phyloP scores from a whole-genome alignment of 2,329 filamentous ascomycete genomes.

The Xylariaceae sp. region DNA sequence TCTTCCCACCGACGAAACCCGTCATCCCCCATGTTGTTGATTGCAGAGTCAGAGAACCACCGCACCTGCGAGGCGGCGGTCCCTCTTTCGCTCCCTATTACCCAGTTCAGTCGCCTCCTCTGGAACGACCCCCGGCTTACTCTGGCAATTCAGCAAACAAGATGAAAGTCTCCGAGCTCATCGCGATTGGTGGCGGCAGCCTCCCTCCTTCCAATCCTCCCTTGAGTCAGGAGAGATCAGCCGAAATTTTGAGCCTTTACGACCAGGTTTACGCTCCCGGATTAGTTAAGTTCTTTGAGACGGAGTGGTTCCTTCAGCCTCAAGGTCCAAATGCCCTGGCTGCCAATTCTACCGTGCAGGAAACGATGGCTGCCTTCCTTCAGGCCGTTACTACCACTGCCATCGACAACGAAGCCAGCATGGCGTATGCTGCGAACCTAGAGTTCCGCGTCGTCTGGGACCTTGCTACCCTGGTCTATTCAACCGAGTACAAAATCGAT shows the following conservation, averaged over 20 bases:
- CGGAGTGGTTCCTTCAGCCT: conserved; percentile 68
- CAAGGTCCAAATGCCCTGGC: conserved; percentile 44
- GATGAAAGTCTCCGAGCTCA: conserved; percentile 71
- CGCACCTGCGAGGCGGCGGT: conserved; percentile 50
- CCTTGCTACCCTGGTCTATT: conserved; percentile 49
- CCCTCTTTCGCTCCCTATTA: conserved; percentile 37
- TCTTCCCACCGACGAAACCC: conserved; percentile 28
- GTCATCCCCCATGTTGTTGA: conserved; percentile 23
- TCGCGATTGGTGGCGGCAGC: conserved; percentile 56
- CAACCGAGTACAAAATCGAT: conserved; percentile 33
- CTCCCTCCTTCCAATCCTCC: conserved; percentile 53
- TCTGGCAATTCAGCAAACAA: conserved; percentile 50
- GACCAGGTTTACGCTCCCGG: conserved; percentile 71
- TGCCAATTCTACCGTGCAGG: conserved; percentile 55
- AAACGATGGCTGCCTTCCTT: conserved; percentile 65
- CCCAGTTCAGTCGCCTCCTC: conserved; percentile 24
- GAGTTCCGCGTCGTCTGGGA: conserved; percentile 60
- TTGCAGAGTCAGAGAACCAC: conserved; percentile 34
- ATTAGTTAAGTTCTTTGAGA: conserved; percentile 74
- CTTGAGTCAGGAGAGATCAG: conserved; percentile 48
- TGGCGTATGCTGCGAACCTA: conserved; percentile 50
- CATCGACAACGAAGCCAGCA: conserved; percentile 47
- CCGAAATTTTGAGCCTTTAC: conserved; percentile 69
- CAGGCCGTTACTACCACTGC: conserved; percentile 47
- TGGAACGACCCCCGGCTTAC: conserved; percentile 40